phyloP scores from a whole-genome alignment of 106 monocot species.

The Acorus gramineus region DNA sequence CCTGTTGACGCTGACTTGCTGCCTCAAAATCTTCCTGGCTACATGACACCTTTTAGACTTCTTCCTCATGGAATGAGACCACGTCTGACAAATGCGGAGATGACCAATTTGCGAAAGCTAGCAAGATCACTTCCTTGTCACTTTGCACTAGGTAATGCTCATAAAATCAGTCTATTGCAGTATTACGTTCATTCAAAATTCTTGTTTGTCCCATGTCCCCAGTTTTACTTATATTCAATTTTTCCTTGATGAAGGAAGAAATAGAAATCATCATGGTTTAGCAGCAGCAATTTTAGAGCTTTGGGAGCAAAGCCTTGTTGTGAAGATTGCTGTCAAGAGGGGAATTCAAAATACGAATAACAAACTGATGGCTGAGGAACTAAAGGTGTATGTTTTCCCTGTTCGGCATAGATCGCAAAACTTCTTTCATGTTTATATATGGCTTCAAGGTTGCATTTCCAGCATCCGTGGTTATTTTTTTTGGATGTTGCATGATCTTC shows the following conservation, averaged over 20 bases:
- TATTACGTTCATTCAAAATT: too few relatives aligned
- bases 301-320: slow-evolving; percentile 92
- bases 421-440: background rate
- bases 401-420: too few relatives aligned
- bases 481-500: too few relatives aligned
- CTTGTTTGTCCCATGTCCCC: too few relatives aligned
- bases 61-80: slow-evolving; percentile 89
- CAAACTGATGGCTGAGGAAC: slow-evolving; percentile 92
- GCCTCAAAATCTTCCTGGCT: slow-evolving; percentile 74
- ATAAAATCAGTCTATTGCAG: background rate
- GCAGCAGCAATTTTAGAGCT: slow-evolving; percentile 84
- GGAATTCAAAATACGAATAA: slow-evolving; percentile 98
- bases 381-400: slow-evolving; percentile 45
- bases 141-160: slow-evolving; percentile 84
- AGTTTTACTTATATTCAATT: slow-evolving; percentile 4
- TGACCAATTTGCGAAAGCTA: slow-evolving; percentile 84
- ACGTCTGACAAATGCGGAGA: slow-evolving; percentile 76
- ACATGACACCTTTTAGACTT: slow-evolving; percentile 75
- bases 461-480: background rate
- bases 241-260: slow-evolving; percentile 68
- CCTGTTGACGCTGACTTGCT: slow-evolving; percentile 96
- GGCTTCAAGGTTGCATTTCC: background rate
- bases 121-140: slow-evolving; percentile 80
- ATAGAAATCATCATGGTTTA: slow-evolving; percentile 89
- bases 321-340: slow-evolving; percentile 93